Percentiles rank a stretch among this genome's conserved stretches.
Evolutionary conservation across 306 rosid genomes (phyloP).

Genomic region (Sindora glabra): DNA sequence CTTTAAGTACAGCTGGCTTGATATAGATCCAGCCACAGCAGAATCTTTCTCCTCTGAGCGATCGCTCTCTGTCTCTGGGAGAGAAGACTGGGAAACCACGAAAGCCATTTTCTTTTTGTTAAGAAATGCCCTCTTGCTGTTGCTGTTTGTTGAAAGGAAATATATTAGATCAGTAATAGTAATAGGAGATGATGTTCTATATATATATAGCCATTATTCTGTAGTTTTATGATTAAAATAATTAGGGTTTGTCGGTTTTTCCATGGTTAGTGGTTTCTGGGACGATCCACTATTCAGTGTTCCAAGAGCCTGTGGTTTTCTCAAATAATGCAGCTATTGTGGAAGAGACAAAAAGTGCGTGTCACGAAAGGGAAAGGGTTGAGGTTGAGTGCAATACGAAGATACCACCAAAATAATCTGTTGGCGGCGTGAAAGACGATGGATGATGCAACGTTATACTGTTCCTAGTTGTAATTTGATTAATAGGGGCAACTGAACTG

Average conservation of each 20-base stretch:
- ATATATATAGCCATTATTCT: not conserved
- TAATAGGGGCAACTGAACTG: too few species aligned
- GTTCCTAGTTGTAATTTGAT: not conserved
- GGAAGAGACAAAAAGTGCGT: not conserved
- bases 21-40: conserved; percentile 11
- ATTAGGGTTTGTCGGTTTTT: not conserved
- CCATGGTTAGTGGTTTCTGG: conserved; percentile 32
- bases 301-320: conserved; percentile 47
- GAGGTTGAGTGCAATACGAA: not conserved
- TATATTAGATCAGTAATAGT: not conserved
- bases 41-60: conserved; percentile 17
- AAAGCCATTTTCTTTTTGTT: conserved; percentile 25
- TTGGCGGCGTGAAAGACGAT: not conserved
- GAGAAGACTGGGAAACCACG: conserved; percentile 20
- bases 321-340: not conserved
- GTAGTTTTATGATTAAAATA: not conserved
- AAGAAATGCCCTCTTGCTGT: too few species aligned
- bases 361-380: not conserved
- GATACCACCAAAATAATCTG: conserved; percentile 16
- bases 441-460: not conserved
- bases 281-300: not conserved
- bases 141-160: too few species aligned
- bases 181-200: not conserved
- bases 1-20: conserved; percentile 48
- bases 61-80: conserved; percentile 18